These are phyloP conservation scores for Penicillium silybi DNA, from an alignment of 495 filamentous ascomycete genomes.

Conservation along the genomic window DNA sequence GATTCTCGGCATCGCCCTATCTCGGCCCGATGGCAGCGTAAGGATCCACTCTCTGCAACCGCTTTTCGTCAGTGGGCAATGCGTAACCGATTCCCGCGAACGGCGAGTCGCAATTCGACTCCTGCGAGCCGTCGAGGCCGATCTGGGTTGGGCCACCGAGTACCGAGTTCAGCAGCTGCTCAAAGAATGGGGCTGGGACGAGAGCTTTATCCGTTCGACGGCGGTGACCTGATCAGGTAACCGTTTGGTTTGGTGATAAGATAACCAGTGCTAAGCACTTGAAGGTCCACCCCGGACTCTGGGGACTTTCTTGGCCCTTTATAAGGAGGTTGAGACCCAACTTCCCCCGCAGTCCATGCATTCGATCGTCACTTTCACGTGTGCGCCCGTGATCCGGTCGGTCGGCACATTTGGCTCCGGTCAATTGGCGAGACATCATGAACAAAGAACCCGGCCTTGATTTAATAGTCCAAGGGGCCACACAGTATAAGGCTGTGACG, in stretches of 20 bases:
- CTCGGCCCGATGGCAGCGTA: conserved; percentile 50
- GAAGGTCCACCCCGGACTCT: background rate
- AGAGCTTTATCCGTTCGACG: conserved; percentile 13
- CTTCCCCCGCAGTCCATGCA: background rate
- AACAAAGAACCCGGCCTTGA: background rate
- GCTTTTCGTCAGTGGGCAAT: conserved; percentile 59
- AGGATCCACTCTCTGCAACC: conserved; percentile 59
- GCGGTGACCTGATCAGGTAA: conserved; percentile 7
- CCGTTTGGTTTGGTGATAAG: background rate
- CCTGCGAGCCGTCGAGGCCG: conserved; percentile 53
- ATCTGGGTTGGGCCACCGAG: conserved; percentile 61
- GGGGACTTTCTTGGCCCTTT: background rate
- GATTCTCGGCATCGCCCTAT: conserved; percentile 54
- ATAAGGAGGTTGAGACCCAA: background rate
- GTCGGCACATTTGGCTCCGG: background rate
- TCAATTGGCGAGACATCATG: background rate
- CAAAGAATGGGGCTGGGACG: conserved; percentile 53
- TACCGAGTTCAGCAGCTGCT: conserved; percentile 55
- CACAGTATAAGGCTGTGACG: background rate
- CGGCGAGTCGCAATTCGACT: conserved; percentile 48
- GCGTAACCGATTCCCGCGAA: conserved; percentile 48
- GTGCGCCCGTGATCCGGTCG: background rate
- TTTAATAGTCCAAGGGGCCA: background rate
- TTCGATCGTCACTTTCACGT: background rate
- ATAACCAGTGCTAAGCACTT: background rate